Evolutionary conservation across 768 basidiomycete genomes (phyloP).

Genomic region (Panaeolus papilionaceus): DNA sequence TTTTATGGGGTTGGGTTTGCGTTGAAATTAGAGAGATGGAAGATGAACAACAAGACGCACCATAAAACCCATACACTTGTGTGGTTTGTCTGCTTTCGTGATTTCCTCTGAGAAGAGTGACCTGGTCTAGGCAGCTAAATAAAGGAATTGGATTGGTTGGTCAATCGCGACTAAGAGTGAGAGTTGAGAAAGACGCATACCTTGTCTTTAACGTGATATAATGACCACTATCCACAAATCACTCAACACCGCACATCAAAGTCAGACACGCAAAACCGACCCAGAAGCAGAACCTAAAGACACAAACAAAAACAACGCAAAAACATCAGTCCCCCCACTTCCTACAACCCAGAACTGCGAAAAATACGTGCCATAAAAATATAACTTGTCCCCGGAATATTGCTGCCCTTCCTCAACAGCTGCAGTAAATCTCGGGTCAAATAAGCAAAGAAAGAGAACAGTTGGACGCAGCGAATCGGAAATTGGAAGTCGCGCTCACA

Average conservation of each 20-base stretch:
- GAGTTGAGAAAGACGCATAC: conserved; percentile 42
- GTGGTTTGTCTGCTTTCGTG: conserved; percentile 98
- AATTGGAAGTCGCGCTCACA: too few species aligned
- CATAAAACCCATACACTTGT: conserved; percentile 98
- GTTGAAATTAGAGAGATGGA: background rate
- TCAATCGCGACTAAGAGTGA: background rate
- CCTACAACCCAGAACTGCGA: conserved; percentile 13
- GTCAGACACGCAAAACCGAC: background rate
- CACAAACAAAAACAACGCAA: background rate
- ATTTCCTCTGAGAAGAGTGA: conserved; percentile 92
- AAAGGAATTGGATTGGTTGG: conserved; percentile 14
- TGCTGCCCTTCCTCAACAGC: too few species aligned
- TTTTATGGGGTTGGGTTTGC: background rate
- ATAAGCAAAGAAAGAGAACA: too few species aligned
- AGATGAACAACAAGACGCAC: conserved; percentile 46
- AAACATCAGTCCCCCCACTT: background rate
- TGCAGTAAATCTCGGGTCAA: too few species aligned
- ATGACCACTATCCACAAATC: conserved; percentile 98
- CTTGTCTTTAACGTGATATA: conserved; percentile 94
- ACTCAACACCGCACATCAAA: conserved; percentile 56
- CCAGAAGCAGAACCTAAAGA: background rate
- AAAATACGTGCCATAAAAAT: conserved; percentile 91
- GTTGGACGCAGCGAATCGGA: too few species aligned
- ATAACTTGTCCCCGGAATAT: conserved; percentile 71
- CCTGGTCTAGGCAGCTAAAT: conserved; percentile 86